Evolutionary conservation across 768 basidiomycete species (phyloP).

Genomic region (Termitomyces sp.): DNA sequence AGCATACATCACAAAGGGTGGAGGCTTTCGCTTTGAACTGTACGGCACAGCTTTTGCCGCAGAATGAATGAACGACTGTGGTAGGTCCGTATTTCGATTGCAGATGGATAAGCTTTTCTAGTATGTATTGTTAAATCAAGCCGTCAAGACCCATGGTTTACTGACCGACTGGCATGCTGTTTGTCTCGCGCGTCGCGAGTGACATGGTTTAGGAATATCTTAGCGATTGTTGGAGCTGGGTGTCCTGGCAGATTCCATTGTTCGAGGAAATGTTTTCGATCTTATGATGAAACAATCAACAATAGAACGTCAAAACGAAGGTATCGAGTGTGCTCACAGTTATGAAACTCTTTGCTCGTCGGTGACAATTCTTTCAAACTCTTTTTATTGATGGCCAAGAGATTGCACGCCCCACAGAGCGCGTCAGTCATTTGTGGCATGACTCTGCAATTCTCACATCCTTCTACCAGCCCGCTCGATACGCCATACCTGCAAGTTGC

Average conservation of each 20-base stretch:
- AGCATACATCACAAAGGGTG: constrained; percentile 39
- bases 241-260: constrained; percentile 45
- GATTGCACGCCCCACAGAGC: constrained; percentile 49
- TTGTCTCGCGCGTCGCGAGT: constrained; percentile 37
- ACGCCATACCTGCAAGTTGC: constrained; percentile 43
- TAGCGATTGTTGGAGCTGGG: constrained; percentile 39
- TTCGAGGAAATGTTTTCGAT: constrained; percentile 44
- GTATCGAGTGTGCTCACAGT: constrained; percentile 33
- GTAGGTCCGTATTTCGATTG: constrained; percentile 52
- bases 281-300: constrained; percentile 22
- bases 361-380: constrained; percentile 44
- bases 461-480: constrained; percentile 39
- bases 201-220: constrained; percentile 48
- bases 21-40: not conserved
- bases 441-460: constrained; percentile 43
- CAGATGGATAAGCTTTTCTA: constrained; percentile 30
- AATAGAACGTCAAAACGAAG: constrained; percentile 8
- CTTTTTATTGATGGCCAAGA: constrained; percentile 33
- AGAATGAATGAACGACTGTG: constrained; percentile 29
- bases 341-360: constrained; percentile 45
- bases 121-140: not conserved
- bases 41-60: not conserved
- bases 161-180: constrained; percentile 47
- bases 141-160: not conserved
- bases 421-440: constrained; percentile 42